Percentiles rank a stretch among this genome's conserved stretches.
Conservation (phyloP, 2,329 filamentous ascomycete species). For the Monilinia vaccinii-corymbosi region DNA sequence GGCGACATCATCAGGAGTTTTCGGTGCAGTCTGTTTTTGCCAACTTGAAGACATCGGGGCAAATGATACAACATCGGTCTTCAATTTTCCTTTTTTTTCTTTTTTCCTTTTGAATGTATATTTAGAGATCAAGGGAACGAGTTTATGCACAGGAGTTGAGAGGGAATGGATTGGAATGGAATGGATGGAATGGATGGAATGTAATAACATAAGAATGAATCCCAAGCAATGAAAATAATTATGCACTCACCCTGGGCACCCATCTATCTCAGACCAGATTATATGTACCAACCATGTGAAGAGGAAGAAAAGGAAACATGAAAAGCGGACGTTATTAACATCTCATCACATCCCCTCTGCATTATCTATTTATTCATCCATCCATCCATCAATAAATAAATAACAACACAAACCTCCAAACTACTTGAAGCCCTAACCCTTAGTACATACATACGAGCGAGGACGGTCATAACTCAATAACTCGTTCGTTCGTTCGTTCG, state of each 20-base stretch:
- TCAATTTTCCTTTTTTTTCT: neutral
- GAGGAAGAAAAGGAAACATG: neutral
- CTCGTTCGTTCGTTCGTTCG: no score
- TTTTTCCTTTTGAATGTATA: neutral
- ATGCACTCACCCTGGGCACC: no score
- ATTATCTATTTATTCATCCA: no score
- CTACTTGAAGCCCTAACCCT: no score
- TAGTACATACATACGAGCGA: no score
- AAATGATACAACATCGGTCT: neutral
- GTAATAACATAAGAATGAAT: neutral
- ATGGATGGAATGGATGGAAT: neutral
- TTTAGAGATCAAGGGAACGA: conserved; percentile 34
- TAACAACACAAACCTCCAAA: no score
- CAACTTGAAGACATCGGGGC: neutral
- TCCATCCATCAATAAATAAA: no score
- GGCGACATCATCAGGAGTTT: neutral
- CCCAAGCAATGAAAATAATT: neutral
- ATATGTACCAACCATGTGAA: no score
- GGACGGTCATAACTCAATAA: no score
- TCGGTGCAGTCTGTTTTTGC: neutral
- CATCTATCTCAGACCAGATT: neutral
- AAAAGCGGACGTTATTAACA: no score
- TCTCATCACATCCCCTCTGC: no score
- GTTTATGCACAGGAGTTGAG: conserved; percentile 26
- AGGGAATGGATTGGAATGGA: neutral